Percentiles rank a stretch among this genome's conserved stretches.
These are phyloP conservation scores for Fusarium subtropicale DNA, from an alignment of 2,329 filamentous ascomycete species.

Conservation along the genomic window DNA sequence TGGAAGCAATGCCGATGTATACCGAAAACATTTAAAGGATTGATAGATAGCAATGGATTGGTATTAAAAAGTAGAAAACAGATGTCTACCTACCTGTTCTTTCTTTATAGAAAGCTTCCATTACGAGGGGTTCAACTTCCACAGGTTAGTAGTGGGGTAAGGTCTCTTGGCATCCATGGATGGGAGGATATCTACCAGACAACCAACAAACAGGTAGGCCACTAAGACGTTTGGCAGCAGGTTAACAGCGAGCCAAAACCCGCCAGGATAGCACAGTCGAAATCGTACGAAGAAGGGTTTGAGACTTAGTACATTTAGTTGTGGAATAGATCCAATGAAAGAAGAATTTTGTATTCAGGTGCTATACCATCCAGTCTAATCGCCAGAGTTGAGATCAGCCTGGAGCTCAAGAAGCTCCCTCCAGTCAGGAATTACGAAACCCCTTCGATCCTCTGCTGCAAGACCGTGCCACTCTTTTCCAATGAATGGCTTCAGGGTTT, in stretches of 20 bases:
- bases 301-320: not conserved
- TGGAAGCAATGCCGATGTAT: not conserved
- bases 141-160: constrained; percentile 21
- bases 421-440: constrained; percentile 64
- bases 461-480: constrained; percentile 56
- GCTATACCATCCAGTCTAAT: constrained; percentile 1
- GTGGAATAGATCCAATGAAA: not conserved
- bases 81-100: not conserved
- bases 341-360: not conserved
- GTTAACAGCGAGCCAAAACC: not conserved
- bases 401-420: constrained; percentile 41
- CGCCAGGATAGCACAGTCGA: not conserved
- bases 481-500: constrained; percentile 61
- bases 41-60: not conserved
- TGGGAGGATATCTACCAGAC: constrained; percentile 1
- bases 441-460: constrained; percentile 52
- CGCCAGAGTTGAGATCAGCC: constrained; percentile 23
- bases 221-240: not conserved
- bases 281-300: not conserved
- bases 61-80: not conserved
- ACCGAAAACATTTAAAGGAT: not conserved
- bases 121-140: constrained; percentile 7
- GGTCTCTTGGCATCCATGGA: constrained; percentile 5
- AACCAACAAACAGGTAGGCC: not conserved
- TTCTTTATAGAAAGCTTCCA: not conserved